Conservation (phyloP, 495 filamentous ascomycete species). For the Jackrogersella multiformis region DNA sequence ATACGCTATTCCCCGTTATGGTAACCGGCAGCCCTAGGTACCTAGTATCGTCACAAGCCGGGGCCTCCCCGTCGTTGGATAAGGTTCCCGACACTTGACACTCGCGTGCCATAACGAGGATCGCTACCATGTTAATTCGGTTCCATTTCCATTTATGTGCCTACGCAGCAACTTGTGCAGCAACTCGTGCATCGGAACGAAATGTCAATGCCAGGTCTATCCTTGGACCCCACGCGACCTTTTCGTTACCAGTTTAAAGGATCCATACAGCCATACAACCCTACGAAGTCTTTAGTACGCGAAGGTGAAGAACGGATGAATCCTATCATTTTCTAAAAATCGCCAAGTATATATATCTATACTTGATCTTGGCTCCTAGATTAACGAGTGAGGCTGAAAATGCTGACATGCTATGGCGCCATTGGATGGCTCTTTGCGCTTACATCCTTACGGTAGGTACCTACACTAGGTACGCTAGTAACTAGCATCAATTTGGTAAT, state of each 20-base stretch:
- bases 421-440: not conserved
- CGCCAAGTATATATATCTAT: not conserved
- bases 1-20: slow-evolving; percentile 7
- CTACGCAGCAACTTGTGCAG: not conserved
- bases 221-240: not conserved
- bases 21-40: not conserved
- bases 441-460: too few species aligned
- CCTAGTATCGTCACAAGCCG: not conserved
- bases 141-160: not conserved
- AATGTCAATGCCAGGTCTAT: not conserved
- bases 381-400: slow-evolving; percentile 6
- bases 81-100: not conserved
- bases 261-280: too few species aligned
- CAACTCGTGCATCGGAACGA: not conserved
- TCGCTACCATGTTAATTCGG: not conserved
- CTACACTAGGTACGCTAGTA: too few species aligned
- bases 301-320: not conserved
- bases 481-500: not conserved
- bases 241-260: not conserved
- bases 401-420: not conserved
- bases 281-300: not conserved
- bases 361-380: not conserved
- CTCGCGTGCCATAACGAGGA: not conserved
- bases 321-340: not conserved
- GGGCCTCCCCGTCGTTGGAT: slow-evolving; percentile 1